Base-by-base conservation (phyloP, 805 yeast genomes). In the Saturnispora zaruensis region DNA sequence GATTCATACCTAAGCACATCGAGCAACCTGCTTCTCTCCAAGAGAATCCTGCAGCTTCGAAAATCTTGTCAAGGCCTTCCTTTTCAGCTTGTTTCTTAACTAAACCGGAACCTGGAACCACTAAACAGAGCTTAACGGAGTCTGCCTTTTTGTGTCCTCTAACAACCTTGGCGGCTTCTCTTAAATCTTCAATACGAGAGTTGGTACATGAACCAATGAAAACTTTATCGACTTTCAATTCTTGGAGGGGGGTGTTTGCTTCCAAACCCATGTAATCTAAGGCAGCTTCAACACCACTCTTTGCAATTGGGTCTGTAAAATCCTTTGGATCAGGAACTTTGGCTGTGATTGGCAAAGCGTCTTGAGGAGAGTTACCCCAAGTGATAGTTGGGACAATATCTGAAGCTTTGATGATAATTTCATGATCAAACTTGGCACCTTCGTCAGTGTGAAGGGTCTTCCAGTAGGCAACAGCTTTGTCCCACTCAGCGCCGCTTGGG, bases 1-100 rank as follows among this genome's bases (percentile, higher is more conserved):
- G 97, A 73, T 93, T 93, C 99, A 93, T 93, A 69, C 99, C 99
- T 48, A 93, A 78, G 74, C 99, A 93, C 99, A 93, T 93, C 40
- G 98, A 91, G 73, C 99, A 93, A 54, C 99, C 99, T 57, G 99
- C 98, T 73, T 93, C 99, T 75, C 99, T 84, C 99, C 99, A 93
- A 60, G 87, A 91, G 65, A 93, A 93, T 20, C 96, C 98, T 46
- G 99, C 97, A 45, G 81, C 87, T 62, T 74, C 79, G 63, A 93
- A 93, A 51, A 93, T 78, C 72, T 87, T 86, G 68, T 93, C 93
- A 51, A 93, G 76, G 48, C 99, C 99, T 73, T 93, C 99, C 55
- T 71, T 75, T 72, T 93, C 99, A 49, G 99, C 99, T 70, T 87
- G 95, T 53, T 74, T 73, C 72, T 91, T 93, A 57, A 93, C 93